phyloP scores from a whole-genome alignment of 1,284 basidiomycete genomes.

The Phlebopus sp. region DNA sequence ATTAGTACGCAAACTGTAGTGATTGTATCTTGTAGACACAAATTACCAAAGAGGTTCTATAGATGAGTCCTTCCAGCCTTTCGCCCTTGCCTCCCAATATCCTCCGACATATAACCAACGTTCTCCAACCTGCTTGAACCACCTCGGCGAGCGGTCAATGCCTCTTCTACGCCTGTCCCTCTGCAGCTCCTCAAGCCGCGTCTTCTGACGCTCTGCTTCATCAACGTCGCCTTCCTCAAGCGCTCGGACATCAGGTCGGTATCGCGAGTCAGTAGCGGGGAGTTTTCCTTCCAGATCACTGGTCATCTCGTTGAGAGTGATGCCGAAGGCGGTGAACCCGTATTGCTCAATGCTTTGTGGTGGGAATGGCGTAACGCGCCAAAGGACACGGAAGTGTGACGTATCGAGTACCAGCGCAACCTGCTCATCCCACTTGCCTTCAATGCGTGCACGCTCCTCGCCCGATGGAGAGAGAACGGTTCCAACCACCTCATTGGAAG shows the following conservation, averaged over 20 bases:
- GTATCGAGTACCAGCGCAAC: conserved; percentile 64
- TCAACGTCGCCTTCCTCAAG: conserved; percentile 82
- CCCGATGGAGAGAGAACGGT: conserved; percentile 55
- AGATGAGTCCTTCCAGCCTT: conserved; percentile 54
- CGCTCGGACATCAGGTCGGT: conserved; percentile 83
- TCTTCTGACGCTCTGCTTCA: conserved; percentile 75
- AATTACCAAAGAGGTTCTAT: conserved; percentile 58
- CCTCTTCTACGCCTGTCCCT: conserved; percentile 62
- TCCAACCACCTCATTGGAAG: conserved; percentile 73
- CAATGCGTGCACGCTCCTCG: conserved; percentile 53
- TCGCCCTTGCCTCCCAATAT: conserved; percentile 77
- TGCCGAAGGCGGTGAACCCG: conserved; percentile 78
- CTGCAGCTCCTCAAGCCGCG: conserved; percentile 70
- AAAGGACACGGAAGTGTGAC: conserved; percentile 70
- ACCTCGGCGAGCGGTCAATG: conserved; percentile 56
- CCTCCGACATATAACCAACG: conserved; percentile 77
- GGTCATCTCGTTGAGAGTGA: conserved; percentile 81
- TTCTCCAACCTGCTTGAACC: conserved; percentile 71
- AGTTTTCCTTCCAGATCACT: conserved; percentile 65
- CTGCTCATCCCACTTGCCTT: conserved; percentile 85
- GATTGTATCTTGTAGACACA: background rate
- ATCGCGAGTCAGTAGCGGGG: conserved; percentile 83
- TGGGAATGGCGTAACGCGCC: conserved; percentile 74
- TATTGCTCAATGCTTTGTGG: conserved; percentile 73
- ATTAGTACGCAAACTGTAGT: no score